A percentile compares a stretch with the other conserved stretches of the same genome.
Conservation (phyloP, 257 asterid genomes). For the Solanum piurae region DNA sequence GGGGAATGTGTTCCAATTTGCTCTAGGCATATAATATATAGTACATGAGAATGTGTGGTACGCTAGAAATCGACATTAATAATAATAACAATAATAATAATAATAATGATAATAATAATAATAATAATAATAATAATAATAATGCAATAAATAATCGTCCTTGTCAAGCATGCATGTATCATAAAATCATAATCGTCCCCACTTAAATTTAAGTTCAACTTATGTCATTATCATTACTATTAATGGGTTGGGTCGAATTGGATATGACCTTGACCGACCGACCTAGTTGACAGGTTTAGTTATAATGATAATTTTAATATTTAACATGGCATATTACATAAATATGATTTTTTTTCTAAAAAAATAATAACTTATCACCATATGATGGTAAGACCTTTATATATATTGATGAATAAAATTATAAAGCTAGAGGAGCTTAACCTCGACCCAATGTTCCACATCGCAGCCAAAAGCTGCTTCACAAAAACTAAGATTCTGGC, state of each 20-base stretch:
- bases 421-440: too few species aligned
- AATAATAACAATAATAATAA: background rate
- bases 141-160: background rate
- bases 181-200: background rate
- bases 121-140: background rate
- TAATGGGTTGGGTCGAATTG: background rate
- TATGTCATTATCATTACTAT: background rate
- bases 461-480: too few species aligned
- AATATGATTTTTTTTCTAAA: too few species aligned
- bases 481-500: too few species aligned
- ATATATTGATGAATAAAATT: too few species aligned
- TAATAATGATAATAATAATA: too few species aligned
- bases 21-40: background rate
- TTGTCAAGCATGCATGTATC: background rate
- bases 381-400: too few species aligned
- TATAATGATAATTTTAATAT: background rate
- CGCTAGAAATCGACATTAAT: background rate
- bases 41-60: background rate
- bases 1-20: background rate
- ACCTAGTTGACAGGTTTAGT: background rate
- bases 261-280: background rate
- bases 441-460: too few species aligned
- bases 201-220: background rate
- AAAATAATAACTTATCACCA: too few species aligned
- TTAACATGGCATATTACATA: too few species aligned